Base-by-base conservation (phyloP, 1,139 yeast species). In the Hansenula lynferdii region DNA sequence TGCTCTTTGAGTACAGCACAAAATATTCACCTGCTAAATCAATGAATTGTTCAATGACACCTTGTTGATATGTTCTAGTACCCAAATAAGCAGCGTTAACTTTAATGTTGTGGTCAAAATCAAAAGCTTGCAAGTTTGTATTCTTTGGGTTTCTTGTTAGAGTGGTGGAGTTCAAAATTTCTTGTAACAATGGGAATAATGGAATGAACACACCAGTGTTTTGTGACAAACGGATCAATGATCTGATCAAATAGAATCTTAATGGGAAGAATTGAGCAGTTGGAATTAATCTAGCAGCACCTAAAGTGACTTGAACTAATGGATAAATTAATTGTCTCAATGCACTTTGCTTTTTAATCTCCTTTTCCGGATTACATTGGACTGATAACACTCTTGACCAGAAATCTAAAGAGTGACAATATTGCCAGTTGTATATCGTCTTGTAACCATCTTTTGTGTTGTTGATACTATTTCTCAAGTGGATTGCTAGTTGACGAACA, bases 201-300 rank as follows among this genome's bases (percentile, higher is more conserved):
- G 99, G 98, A 48, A 94, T 89, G 66, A 79, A 92, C 3, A 86
- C 95, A 17, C 95, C 95, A 2, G 96, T 80, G 45, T 84, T 77
- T 57, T 84, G 92, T 2, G 96, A 84, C 42, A 94, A 64, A 62
- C 96, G 79, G 43, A 85, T 72, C 51, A 94, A 71, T 8, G 96
- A 78, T 62, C 92, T 80, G 45, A 86, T 74, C 51, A 94, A 72
- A 60, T 86, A 89, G 62, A 94, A 92, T 64, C 97, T 77, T 50
- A 92, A 70, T 31, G 98, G 98, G 73, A 90, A 86, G 59, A 85
- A 94, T 60, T 87, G 96, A 8, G 96, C 86, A 11, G 96, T 83
- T 48, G 97, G 97, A 42, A 90, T 85, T 53, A 92, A 72, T 57
- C 94, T 78, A 47, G 89, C 80, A 18, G 95, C 79, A 49, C 98